Base-by-base conservation (phyloP, 139 green algal species). In the Ettlia oleoabundans region DNA sequence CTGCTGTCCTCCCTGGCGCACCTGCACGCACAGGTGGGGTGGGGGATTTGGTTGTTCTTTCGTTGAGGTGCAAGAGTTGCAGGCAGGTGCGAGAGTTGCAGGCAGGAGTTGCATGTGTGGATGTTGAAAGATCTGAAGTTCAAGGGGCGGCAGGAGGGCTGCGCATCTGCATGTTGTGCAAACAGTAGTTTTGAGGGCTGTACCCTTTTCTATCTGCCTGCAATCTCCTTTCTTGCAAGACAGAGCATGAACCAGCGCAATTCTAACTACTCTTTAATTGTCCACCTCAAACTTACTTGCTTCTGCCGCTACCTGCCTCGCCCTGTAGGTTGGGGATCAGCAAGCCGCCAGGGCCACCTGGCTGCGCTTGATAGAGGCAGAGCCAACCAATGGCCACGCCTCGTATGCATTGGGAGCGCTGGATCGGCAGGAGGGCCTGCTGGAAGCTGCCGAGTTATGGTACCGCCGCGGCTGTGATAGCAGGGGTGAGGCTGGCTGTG, bases 401-500 rank as follows among this genome's bases (percentile, higher is more conserved):
- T 92, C 84, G 65, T 76, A 92, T 73, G 90, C 88, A 26, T 73
- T 90, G 51, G 93, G 86, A 1, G 64, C 82, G 42, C 75, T 93
- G 77, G 79, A 87, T 24, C 86, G 90, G 82, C 81, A 91, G 63
- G 53, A 89, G 37, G 92, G 93, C 2, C 51, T 87, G 22, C 28
- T 88, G 69, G 64, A 78, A 8, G 73, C 55, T 2, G 91, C 90
- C 0, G 69, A 72, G 40, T 22, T 40, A 2, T 90, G 86, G 86
- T 92, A 89, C 66, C 67, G 73, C 37, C 64, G 67, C 1, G 89
- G 91, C 1, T 55, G 84, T 62, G 63, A 40, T 3, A 63, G 63
- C 64, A 26, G 32, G 72, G 65, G 76, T 73, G 35, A 26, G 64
- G 18, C 30, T n/a, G 35, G 32, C 2, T 1, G 30, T 69, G 58